Conservation (phyloP, 1,284 basidiomycete genomes). For the Sporisorium graminicola region DNA sequence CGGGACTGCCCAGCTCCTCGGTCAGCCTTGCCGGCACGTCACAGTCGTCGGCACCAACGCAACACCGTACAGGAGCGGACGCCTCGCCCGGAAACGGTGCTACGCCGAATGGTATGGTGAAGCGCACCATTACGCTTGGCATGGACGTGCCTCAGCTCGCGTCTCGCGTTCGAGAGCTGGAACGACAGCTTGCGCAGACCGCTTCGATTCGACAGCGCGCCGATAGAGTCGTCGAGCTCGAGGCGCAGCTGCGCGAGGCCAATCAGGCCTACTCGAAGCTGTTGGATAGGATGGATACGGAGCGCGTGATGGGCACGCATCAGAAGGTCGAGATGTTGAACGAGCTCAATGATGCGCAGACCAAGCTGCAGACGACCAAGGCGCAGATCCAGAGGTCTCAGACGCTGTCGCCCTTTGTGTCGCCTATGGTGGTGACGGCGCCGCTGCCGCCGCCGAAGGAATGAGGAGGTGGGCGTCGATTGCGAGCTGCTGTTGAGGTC, state of each 20-base stretch:
- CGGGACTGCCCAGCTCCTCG: constrained; percentile 34
- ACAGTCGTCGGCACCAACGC: constrained; percentile 15
- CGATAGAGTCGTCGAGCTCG: constrained; percentile 42
- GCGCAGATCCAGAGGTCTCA: constrained; percentile 29
- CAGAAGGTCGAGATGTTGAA: constrained; percentile 53
- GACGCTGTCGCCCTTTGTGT: constrained; percentile 12
- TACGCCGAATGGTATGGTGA: constrained; percentile 18
- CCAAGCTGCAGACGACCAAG: constrained; percentile 32
- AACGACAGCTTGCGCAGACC: constrained; percentile 41
- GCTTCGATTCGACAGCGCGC: constrained; percentile 33
- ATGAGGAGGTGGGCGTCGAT: background rate
- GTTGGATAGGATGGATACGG: constrained; percentile 36
- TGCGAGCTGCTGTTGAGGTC: background rate
- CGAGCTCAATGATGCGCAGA: constrained; percentile 50
- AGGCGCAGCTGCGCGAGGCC: constrained; percentile 39
- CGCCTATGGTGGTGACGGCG: constrained; percentile 6
- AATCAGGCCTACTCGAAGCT: constrained; percentile 35
- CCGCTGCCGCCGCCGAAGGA: background rate
- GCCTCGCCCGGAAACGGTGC: background rate
- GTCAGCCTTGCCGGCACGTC: constrained; percentile 23
- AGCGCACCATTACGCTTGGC: constrained; percentile 59
- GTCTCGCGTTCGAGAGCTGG: constrained; percentile 48
- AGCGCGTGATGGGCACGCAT: constrained; percentile 30
- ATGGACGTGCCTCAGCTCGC: constrained; percentile 55
- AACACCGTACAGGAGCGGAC: background rate